Evolutionary conservation across 441 rosid species (phyloP), one percentile per base, ranked within the genome.

Genomic region (Erodium trifolium): DNA sequence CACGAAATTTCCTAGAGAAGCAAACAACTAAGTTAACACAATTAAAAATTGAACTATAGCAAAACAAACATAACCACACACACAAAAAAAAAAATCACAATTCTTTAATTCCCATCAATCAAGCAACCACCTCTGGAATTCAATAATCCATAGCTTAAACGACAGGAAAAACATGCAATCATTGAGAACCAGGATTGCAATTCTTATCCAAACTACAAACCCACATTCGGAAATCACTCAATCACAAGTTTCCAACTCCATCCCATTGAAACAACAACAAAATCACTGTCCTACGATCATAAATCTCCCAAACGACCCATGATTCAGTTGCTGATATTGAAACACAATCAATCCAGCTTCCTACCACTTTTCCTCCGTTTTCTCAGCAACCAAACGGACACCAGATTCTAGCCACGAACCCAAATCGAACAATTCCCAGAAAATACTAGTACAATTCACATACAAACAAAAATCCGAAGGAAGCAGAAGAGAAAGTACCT

Each of bases 371-470:
- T 3, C 64, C n/a, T 60, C 64, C 64, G 12, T 60, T 60, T 19
- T 23, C 64, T 60, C 64, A 23, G 35, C 2, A 60, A 10, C 64
- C 64, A 60, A 60, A 60, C 29, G 34, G 29, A 57, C 35, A 3
- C 23, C 64, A 23, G 35, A 60, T 60, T 60, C 64, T 13, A 49
- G 34, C 64, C 8, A 23, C 34, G n/a, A 60, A 60, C 64, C 64
- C 64, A 19, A 60, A 60, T 60, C 64, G 19, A 11, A 10, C 2
- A 59, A 60, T 9, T 19, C 34, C n/a, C 64, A 60, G 64, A 60
- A 59, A 60, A 60, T 23, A 23, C 29, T 17, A 19, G 13, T 19
- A 9, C 14, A 60, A 60, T 19, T 60, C 13, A 60, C n/a, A 60
- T 3, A 19, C 29, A 60, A 60, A 23, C 29, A 19, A 60, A 60